Percentiles rank a stretch among this genome's conserved stretches.
Evolutionary conservation across 495 filamentous ascomycete species (phyloP).

Genomic region (Bryoglossum gracile): DNA sequence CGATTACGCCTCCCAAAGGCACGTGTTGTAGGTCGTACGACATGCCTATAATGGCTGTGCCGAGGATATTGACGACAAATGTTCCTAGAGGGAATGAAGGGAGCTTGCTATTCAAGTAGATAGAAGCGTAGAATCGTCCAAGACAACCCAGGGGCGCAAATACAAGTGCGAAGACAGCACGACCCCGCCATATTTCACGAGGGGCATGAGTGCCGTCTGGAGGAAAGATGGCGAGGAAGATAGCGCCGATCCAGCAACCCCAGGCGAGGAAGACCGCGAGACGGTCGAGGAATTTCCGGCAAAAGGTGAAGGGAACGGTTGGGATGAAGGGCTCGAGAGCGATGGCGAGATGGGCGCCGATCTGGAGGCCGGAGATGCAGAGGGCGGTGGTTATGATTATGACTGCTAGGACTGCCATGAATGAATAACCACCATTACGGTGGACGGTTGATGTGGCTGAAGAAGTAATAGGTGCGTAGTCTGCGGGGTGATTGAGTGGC

Average conservation of each 20-base stretch:
- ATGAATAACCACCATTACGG: constrained; percentile 73
- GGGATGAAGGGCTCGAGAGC: constrained; percentile 49
- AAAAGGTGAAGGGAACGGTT: constrained; percentile 48
- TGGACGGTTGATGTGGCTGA: constrained; percentile 24
- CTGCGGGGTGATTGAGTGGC: constrained; percentile 31
- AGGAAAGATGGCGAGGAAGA: constrained; percentile 67
- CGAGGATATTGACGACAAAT: constrained; percentile 75
- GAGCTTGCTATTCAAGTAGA: constrained; percentile 58
- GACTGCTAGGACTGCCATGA: constrained; percentile 71
- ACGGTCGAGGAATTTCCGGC: constrained; percentile 56
- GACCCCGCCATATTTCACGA: constrained; percentile 61
- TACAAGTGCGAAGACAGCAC: constrained; percentile 67
- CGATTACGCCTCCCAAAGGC: constrained; percentile 42
- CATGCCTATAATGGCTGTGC: constrained; percentile 58
- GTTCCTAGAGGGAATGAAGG: constrained; percentile 80
- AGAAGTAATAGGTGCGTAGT: constrained; percentile 12
- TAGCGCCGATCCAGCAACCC: constrained; percentile 71
- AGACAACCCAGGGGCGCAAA: constrained; percentile 83
- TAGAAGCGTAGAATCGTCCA: constrained; percentile 61
- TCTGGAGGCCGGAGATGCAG: constrained; percentile 57
- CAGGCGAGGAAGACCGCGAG: constrained; percentile 54
- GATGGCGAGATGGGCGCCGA: constrained; percentile 74
- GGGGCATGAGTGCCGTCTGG: constrained; percentile 48
- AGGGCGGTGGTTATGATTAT: constrained; percentile 60
- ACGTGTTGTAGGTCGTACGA: constrained; percentile 68